These are phyloP conservation scores for Candida xiaguanensis DNA, from an alignment of 805 yeast genomes.

Conservation along the genomic window DNA sequence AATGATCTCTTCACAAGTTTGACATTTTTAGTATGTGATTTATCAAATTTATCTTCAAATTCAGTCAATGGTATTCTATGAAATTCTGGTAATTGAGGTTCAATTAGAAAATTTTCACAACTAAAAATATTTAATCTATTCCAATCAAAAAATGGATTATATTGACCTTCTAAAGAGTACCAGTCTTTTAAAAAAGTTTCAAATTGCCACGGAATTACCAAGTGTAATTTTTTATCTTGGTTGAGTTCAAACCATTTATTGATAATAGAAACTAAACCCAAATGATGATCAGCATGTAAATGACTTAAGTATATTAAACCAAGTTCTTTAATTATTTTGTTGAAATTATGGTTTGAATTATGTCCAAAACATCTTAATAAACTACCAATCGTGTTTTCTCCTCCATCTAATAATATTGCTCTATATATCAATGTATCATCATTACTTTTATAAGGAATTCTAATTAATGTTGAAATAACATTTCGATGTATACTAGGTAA, in stretches of 20 bases:
- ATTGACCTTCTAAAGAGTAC: slow-evolving; percentile 43
- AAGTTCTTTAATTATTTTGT: slow-evolving; percentile 54
- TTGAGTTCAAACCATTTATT: slow-evolving; percentile 59
- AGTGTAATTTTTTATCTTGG: slow-evolving; percentile 38
- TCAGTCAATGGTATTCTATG: slow-evolving; percentile 22
- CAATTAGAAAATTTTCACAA: slow-evolving; percentile 52
- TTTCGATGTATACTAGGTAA: slow-evolving; percentile 81
- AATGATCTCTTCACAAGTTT: slow-evolving; percentile 20
- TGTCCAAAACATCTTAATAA: slow-evolving; percentile 59
- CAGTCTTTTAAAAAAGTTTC: slow-evolving; percentile 67
- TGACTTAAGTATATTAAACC: slow-evolving; percentile 74
- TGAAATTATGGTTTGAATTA: slow-evolving; percentile 31
- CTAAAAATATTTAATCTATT: slow-evolving; percentile 49
- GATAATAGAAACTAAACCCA: slow-evolving; percentile 73
- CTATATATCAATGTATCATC: slow-evolving; percentile 26
- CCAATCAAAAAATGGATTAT: slow-evolving; percentile 26
- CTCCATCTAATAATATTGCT: slow-evolving; percentile 79
- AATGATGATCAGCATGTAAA: slow-evolving; percentile 95
- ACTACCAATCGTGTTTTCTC: slow-evolving; percentile 84
- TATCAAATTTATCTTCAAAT: slow-evolving; percentile 31
- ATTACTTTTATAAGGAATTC: slow-evolving; percentile 52
- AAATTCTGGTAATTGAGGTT: slow-evolving; percentile 27
- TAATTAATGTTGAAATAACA: slow-evolving; percentile 74
- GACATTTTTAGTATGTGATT: slow-evolving; percentile 11
- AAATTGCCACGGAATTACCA: slow-evolving; percentile 76